A percentile compares a stretch with the other conserved stretches of the same genome.
Evolutionary conservation across 208 protist genomes (phyloP).

Genomic region (Endotrypanum monterogeii): DNA sequence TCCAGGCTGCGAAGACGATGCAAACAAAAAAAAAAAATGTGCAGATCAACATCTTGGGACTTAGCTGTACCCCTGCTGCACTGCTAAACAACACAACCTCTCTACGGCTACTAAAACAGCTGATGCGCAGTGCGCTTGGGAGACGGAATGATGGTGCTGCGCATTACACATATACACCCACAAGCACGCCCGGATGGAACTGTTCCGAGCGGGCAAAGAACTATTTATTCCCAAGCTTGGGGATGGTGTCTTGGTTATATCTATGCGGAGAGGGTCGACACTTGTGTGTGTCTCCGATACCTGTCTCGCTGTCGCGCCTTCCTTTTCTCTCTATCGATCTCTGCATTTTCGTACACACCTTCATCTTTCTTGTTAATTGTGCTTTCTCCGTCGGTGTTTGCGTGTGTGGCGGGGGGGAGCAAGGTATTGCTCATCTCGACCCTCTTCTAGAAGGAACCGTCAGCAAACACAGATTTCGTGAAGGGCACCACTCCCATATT

Average conservation of each 20-base stretch:
- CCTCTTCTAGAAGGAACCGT: not conserved
- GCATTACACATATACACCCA: not conserved
- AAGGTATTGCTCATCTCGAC: not conserved
- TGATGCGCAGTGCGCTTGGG: not conserved
- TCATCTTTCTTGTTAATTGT: constrained; percentile 3
- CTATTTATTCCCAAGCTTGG: not conserved
- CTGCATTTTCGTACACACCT: not conserved
- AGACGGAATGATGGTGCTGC: constrained; percentile 1
- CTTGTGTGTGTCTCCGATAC: not conserved
- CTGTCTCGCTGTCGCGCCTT: not conserved
- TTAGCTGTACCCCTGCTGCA: not conserved
- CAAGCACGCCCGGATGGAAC: not conserved
- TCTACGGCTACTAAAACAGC: not conserved
- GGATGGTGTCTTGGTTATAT: not conserved
- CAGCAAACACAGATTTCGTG: not conserved
- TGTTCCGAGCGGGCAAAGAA: not conserved
- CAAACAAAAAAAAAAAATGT: no score
- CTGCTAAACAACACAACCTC: not conserved
- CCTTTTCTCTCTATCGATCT: not conserved
- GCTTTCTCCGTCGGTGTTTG: not conserved
- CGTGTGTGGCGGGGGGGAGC: not conserved
- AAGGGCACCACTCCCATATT: no score
- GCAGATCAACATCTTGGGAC: no score
- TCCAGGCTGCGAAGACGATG: no score
- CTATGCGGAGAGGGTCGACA: not conserved